Conservation (phyloP, 192 early-diverging fungal genomes). For the Coemansia sp. region DNA sequence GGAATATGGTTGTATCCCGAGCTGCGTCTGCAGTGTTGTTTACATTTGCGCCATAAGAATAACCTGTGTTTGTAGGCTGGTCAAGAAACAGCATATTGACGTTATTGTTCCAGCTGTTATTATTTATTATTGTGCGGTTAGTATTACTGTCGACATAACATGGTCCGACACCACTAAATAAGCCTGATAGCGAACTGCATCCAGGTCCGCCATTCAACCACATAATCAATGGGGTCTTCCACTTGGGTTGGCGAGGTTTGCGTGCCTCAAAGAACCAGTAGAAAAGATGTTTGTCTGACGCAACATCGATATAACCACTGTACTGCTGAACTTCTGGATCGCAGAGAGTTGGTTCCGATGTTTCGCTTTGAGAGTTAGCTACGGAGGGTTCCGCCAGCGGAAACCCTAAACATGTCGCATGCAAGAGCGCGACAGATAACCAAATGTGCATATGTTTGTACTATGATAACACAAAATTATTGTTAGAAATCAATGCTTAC, state of each 20-base stretch:
- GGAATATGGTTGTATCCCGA: slow-evolving; percentile 76
- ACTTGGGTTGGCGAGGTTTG: slow-evolving; percentile 46
- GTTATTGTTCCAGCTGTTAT: slow-evolving; percentile 81
- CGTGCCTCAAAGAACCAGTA: slow-evolving; percentile 96
- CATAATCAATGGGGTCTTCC: slow-evolving; percentile 66
- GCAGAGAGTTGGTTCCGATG: slow-evolving; percentile 65
- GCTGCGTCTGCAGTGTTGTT: slow-evolving; percentile 69
- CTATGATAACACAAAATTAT: not conserved
- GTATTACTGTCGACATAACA: slow-evolving; percentile 74
- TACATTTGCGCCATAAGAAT: slow-evolving; percentile 71
- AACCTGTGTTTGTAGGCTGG: slow-evolving; percentile 88
- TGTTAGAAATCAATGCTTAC: not conserved
- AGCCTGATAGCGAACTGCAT: slow-evolving; percentile 71
- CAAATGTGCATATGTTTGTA: not conserved
- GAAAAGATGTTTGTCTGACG: slow-evolving; percentile 71
- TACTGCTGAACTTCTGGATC: slow-evolving; percentile 85
- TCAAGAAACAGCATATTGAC: slow-evolving; percentile 79
- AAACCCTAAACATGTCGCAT: not conserved
- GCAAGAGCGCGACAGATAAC: not conserved
- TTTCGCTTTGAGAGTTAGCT: not conserved
- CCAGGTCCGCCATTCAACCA: slow-evolving; percentile 84
- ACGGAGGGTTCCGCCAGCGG: slow-evolving; percentile 4
- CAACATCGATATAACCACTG: slow-evolving; percentile 67
- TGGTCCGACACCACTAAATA: slow-evolving; percentile 77
- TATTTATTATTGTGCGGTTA: slow-evolving; percentile 65